Evolutionary conservation across 768 basidiomycete species (phyloP).

Genomic region (Kwoniella pini): DNA sequence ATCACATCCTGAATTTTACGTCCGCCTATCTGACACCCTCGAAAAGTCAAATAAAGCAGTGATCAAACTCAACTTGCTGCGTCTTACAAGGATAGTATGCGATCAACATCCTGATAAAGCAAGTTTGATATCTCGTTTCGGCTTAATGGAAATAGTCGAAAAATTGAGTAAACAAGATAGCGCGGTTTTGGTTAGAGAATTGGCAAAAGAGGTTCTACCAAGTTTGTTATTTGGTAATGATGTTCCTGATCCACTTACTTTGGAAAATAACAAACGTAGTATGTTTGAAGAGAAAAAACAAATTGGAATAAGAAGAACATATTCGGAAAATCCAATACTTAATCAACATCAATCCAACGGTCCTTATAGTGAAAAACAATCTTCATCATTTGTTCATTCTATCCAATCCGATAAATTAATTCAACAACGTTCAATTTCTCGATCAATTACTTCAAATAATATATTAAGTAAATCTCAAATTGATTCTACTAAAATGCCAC

Average conservation of each 20-base stretch:
- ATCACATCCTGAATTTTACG: constrained; percentile 80
- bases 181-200: constrained; percentile 83
- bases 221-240: constrained; percentile 35
- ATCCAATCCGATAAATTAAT: neutral
- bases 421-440: neutral
- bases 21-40: constrained; percentile 79
- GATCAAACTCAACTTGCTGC: constrained; percentile 83
- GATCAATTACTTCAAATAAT: neutral
- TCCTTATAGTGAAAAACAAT: too few relatives aligned
- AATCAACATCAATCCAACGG: neutral
- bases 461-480: constrained; percentile 3
- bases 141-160: constrained; percentile 76
- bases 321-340: neutral
- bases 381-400: too few relatives aligned
- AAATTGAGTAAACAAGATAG: constrained; percentile 79
- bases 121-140: constrained; percentile 77
- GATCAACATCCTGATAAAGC: constrained; percentile 86
- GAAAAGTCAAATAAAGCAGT: constrained; percentile 73
- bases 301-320: neutral
- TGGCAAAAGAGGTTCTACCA: constrained; percentile 52
- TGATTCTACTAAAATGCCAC: constrained; percentile 11
- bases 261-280: neutral
- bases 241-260: constrained; percentile 7
- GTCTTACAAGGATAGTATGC: constrained; percentile 79
- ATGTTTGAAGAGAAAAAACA: neutral